phyloP scores from a whole-genome alignment of 2,329 filamentous ascomycete genomes.

The Aspergillus ochraceus region DNA sequence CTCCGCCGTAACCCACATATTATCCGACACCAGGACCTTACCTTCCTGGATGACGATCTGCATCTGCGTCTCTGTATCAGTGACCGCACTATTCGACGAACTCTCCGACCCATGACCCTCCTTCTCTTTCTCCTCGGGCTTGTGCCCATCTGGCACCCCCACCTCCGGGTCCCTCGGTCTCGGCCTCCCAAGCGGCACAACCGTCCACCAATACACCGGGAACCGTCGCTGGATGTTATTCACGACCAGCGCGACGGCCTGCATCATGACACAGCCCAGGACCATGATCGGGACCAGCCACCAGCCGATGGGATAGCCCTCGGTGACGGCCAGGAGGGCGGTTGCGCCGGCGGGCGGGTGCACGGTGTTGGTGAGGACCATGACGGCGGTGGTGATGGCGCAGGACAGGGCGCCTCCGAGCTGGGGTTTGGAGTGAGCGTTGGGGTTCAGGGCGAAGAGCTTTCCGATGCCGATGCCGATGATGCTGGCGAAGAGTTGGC shows the following conservation, averaged over 20 bases:
- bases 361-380: constrained; percentile 70
- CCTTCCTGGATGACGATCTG: constrained; percentile 33
- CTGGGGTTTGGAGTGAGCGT: constrained; percentile 58
- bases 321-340: constrained; percentile 64
- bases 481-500: constrained; percentile 64
- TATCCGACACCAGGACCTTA: constrained; percentile 32
- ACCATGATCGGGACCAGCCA: constrained; percentile 63
- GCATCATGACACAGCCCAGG: constrained; percentile 62
- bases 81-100: constrained; percentile 10
- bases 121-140: constrained; percentile 10
- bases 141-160: neutral
- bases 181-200: constrained; percentile 26
- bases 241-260: constrained; percentile 61
- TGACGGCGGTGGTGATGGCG: constrained; percentile 61
- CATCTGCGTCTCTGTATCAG: constrained; percentile 21
- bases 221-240: constrained; percentile 70
- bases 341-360: constrained; percentile 76
- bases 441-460: constrained; percentile 58
- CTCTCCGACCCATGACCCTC: constrained; percentile 18
- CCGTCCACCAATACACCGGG: constrained; percentile 67
- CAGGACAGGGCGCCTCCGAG: constrained; percentile 66
- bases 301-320: constrained; percentile 64
- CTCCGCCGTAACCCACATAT: constrained; percentile 32
- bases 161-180: constrained; percentile 20
- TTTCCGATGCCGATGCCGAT: constrained; percentile 65